Evolutionary conservation across 495 filamentous ascomycete genomes (phyloP).

Genomic region (Penicillium ochrochloron): DNA sequence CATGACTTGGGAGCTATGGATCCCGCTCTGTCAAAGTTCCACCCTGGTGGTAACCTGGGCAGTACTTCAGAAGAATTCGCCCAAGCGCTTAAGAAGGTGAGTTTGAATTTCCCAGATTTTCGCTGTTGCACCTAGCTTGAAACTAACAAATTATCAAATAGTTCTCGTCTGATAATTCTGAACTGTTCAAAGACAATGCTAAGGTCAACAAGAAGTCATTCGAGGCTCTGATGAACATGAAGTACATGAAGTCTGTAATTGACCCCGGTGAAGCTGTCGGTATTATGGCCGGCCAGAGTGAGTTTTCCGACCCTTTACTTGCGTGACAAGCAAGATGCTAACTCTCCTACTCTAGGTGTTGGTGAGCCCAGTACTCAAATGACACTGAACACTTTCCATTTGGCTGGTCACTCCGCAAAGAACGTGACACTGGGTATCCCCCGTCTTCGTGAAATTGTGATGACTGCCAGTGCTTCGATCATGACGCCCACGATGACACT

Average conservation of each 20-base stretch:
- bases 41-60: conserved; percentile 76
- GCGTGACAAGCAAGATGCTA: neutral
- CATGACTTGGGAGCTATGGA: conserved; percentile 70
- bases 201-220: conserved; percentile 73
- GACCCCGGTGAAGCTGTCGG: conserved; percentile 98
- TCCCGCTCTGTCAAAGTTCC: conserved; percentile 73
- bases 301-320: neutral
- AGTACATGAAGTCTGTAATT: conserved; percentile 91
- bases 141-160: conserved; percentile 55
- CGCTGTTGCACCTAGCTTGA: neutral
- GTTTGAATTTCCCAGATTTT: conserved; percentile 6
- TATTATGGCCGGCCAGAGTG: conserved; percentile 90
- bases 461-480: conserved; percentile 90
- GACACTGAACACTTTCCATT: conserved; percentile 99
- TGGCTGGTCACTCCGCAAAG: conserved; percentile 96
- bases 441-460: conserved; percentile 94
- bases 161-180: conserved; percentile 4
- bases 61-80: conserved; percentile 91
- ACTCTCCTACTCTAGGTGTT: conserved; percentile 4
- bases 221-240: conserved; percentile 80
- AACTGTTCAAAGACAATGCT: conserved; percentile 72
- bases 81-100: conserved; percentile 59
- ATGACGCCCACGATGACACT: conserved; percentile 93
- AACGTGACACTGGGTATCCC: conserved; percentile 99
- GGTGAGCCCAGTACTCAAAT: conserved; percentile 98